A percentile compares a stretch with the other conserved stretches of the same genome.
Evolutionary conservation across 306 rosid genomes (phyloP).

Genomic region (Cucumis melo): DNA sequence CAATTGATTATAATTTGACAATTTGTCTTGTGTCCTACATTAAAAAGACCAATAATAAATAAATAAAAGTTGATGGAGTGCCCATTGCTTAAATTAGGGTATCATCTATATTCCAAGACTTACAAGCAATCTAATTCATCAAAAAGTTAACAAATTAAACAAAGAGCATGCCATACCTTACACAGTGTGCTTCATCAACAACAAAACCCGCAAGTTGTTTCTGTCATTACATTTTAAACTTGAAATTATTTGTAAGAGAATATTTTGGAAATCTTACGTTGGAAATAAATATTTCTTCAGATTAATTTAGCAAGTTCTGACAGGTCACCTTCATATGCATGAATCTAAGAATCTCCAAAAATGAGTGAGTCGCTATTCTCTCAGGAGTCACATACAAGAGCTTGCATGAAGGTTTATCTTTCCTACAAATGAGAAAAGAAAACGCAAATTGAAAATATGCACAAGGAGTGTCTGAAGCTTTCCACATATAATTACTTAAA

Average conservation of each 20-base stretch:
- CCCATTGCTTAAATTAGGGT: background rate
- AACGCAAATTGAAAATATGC: background rate
- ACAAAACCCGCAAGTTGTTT: constrained; percentile 78
- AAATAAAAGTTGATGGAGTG: background rate
- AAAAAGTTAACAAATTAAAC: constrained; percentile 2
- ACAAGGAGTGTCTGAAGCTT: background rate
- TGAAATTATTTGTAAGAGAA: constrained; percentile 14
- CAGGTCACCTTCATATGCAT: constrained; percentile 58
- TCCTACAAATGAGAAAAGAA: constrained; percentile 35
- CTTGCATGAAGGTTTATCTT: constrained; percentile 89
- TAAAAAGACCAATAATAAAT: background rate
- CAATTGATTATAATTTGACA: background rate
- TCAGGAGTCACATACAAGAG: constrained; percentile 97
- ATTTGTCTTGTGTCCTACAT: background rate
- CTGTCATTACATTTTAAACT: constrained; percentile 40
- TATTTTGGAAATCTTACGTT: constrained; percentile 5
- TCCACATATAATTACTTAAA: background rate
- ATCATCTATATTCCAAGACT: background rate
- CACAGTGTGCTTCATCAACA: constrained; percentile 96
- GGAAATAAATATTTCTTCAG: background rate
- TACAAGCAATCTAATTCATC: background rate
- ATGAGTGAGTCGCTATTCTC: constrained; percentile 63
- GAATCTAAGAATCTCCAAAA: constrained; percentile 57
- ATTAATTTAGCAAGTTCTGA: constrained; percentile 11
- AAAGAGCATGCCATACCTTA: constrained; percentile 47